Percentiles rank a stretch among this genome's conserved stretches.
Evolutionary conservation across 768 basidiomycete genomes (phyloP).

Genomic region (Naganishia friedmannii): DNA sequence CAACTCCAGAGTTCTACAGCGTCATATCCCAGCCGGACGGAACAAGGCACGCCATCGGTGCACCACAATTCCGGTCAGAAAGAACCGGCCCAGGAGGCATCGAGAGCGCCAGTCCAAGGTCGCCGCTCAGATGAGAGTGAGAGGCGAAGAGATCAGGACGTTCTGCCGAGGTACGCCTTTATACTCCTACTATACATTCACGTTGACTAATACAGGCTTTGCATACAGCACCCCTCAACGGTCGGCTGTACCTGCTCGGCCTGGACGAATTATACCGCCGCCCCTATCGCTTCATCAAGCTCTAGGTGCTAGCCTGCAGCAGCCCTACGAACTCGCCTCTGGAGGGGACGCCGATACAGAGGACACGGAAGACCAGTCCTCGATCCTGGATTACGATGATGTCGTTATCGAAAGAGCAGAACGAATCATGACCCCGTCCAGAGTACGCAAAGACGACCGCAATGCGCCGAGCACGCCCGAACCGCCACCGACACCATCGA

Average conservation of each 20-base stretch:
- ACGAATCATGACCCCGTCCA: slow-evolving; percentile 16
- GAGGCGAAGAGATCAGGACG: background rate
- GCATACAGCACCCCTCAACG: slow-evolving; percentile 4
- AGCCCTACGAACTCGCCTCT: background rate
- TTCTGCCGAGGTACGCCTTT: slow-evolving; percentile 3
- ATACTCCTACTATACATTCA: no score
- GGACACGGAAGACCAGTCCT: slow-evolving; percentile 20
- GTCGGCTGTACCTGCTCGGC: background rate
- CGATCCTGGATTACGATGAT: slow-evolving; percentile 19
- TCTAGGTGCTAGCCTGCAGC: background rate
- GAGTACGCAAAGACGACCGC: slow-evolving; percentile 2
- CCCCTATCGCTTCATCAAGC: slow-evolving; percentile 12
- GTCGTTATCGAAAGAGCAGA: slow-evolving; percentile 23
- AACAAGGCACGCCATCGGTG: background rate
- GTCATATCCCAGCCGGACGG: background rate
- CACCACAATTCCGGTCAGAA: background rate
- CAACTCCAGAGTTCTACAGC: background rate
- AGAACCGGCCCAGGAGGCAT: background rate
- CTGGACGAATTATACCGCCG: background rate
- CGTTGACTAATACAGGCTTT: background rate
- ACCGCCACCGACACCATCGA: background rate
- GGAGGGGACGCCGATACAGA: slow-evolving; percentile 15
- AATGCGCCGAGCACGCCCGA: background rate
- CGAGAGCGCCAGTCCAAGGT: no score
- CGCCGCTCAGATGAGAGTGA: no score